phyloP scores from a whole-genome alignment of 306 rosid genomes.

The Astragalus membranaceus region DNA sequence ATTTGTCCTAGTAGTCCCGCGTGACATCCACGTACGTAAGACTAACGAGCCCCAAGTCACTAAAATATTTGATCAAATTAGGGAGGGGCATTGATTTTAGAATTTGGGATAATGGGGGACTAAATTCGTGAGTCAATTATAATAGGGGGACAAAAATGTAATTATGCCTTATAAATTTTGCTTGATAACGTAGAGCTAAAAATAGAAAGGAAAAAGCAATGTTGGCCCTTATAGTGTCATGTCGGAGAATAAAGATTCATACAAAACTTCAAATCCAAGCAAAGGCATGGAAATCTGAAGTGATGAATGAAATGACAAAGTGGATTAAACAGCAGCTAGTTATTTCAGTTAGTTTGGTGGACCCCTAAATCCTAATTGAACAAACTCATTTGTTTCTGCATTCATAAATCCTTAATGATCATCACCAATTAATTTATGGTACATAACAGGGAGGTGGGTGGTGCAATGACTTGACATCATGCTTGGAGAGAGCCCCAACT shows the following conservation, averaged over 20 bases:
- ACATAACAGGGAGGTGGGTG: slow-evolving; percentile 85
- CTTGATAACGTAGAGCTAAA: not conserved
- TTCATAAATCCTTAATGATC: slow-evolving; percentile 4
- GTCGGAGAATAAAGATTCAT: slow-evolving; percentile 17
- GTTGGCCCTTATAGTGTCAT: not conserved
- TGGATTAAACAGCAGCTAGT: not conserved
- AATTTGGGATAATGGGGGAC: too few species aligned
- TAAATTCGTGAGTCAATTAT: too few species aligned
- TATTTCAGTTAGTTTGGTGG: slow-evolving; percentile 24
- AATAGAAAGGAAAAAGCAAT: not conserved
- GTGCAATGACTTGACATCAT: slow-evolving; percentile 76
- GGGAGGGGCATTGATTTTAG: too few species aligned
- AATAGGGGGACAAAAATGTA: too few species aligned
- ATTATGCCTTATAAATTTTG: too few species aligned
- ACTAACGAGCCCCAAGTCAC: too few species aligned
- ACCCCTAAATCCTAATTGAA: slow-evolving; percentile 17
- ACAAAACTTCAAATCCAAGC: slow-evolving; percentile 29
- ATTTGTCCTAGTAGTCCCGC: too few species aligned
- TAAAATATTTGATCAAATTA: too few species aligned
- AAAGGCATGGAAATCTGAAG: slow-evolving; percentile 15
- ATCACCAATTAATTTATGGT: not conserved
- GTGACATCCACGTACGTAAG: too few species aligned
- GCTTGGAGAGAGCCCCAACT: slow-evolving; percentile 67
- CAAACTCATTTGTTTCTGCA: not conserved
- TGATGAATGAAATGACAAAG: slow-evolving; percentile 9